Base-by-base conservation (phyloP, 768 basidiomycete species). In the Galerina sulciceps region DNA sequence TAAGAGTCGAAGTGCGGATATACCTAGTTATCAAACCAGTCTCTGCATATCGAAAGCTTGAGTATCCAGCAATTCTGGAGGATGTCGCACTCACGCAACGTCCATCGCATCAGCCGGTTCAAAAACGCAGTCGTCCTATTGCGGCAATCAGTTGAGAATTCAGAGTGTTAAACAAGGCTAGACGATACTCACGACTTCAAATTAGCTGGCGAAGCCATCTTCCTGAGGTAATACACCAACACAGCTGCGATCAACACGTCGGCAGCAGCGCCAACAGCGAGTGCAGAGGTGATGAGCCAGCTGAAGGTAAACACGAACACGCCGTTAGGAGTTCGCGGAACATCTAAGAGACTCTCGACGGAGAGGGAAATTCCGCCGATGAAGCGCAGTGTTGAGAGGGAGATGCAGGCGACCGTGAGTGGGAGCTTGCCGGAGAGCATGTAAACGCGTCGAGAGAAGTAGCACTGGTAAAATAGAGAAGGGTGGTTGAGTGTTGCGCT, bases 11-110 rank as follows among this genome's bases (percentile, higher is more conserved):
- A 11, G 18, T 34, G 10, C 13, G n/a, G 20, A 23, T 11, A n/a
- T 38, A 65, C 64, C 64, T 65, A 0, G 64, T 65, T 22, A 65
- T 41, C 17, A 65, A 34, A 3, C 64, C 64, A 5, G 64, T 65
- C 26, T 62, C 64, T 65, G 31, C n/a, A 48, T 18, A 43, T 14
- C 2, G 43, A 6, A 23, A 8, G 1, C 6, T 31, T 10, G 14
- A 40, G 18, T 9, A 48, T 11, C 14, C 20, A 17, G 10, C n/a
- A 3, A 5, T 3, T 34, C 8, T 18, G 9, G 18, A 8, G 1
- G 14, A 43, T 1, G 14, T 13, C 22, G 41, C 1, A 60, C 63
- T 40, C 23, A 65, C 64, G 59, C 34, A 65, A 36, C 5, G 60
- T 54, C 58, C 61, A 65, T 20, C 61, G 58, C 18, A 60, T 54